Evolutionary conservation across 2,329 filamentous ascomycete species (phyloP).

Genomic region (Elsinoe arachidis): DNA sequence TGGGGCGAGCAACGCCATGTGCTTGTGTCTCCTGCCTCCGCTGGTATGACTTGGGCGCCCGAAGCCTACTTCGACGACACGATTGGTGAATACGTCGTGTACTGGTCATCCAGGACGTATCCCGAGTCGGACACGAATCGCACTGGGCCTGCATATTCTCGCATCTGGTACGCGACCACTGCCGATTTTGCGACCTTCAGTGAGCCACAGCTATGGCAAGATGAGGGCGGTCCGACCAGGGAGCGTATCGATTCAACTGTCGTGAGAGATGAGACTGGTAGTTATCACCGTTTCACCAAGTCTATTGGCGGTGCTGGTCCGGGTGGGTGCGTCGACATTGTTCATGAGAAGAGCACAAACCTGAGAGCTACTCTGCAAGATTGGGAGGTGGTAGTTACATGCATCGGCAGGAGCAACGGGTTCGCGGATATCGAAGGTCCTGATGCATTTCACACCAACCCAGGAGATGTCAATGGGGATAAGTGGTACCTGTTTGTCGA

Average conservation of each 20-base stretch:
- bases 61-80: slow-evolving; percentile 43
- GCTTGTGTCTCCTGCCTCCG: slow-evolving; percentile 40
- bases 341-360: slow-evolving; percentile 41
- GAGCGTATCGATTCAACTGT: slow-evolving; percentile 46
- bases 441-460: slow-evolving; percentile 44
- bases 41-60: slow-evolving; percentile 48
- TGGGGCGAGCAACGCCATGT: slow-evolving; percentile 46
- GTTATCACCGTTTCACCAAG: slow-evolving; percentile 48
- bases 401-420: slow-evolving; percentile 45
- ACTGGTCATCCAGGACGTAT: slow-evolving; percentile 44
- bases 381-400: slow-evolving; percentile 40
- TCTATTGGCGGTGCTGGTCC: slow-evolving; percentile 40
- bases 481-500: slow-evolving; percentile 51
- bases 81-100: slow-evolving; percentile 36
- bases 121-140: slow-evolving; percentile 33
- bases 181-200: slow-evolving; percentile 45
- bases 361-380: slow-evolving; percentile 34
- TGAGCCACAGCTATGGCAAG: slow-evolving; percentile 43
- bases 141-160: slow-evolving; percentile 39
- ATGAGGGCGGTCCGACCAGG: slow-evolving; percentile 37
- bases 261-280: slow-evolving; percentile 30
- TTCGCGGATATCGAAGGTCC: slow-evolving; percentile 44
- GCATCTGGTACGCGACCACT: slow-evolving; percentile 46
- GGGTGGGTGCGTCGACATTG: slow-evolving; percentile 47
- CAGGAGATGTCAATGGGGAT: slow-evolving; percentile 41